Base-by-base conservation (phyloP, 148 eudicot genomes). In the Spergularia bocconei region DNA sequence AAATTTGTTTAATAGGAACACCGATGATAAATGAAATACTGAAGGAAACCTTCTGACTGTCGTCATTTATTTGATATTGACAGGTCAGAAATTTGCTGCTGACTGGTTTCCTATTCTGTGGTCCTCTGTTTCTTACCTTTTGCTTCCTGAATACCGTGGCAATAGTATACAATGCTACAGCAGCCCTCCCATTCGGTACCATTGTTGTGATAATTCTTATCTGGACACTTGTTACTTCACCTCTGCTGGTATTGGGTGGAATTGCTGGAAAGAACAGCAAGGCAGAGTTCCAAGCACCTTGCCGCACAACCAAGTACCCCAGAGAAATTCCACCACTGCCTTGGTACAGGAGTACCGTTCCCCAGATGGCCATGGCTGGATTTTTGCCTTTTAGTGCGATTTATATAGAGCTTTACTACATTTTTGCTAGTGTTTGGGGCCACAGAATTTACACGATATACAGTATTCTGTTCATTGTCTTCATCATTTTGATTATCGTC, bases 331-430 rank as follows among this genome's bases (percentile, higher is more conserved):
- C 81, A 5, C 52, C 77, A 2, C 36, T 81, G 23, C 84, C 81
- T 6, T 81, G 84, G 81, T 81, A 81, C 75, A 60, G 84, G 4
- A 71, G 71, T 55, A 63, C 84, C 51, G 62, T 77, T 63, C 84
- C 84, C 39, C 84, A 81, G 56, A 81, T 81, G 84, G 84, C 84
- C n/a, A 81, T 81, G 84, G 81, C 84, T 55, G 84, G 84, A 20
- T 77, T 81, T 73, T 69, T 81, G 72, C 84, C 84, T 44, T 81
- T 81, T 55, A 81, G 84, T 69, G 84, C 84, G 2, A 81, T 81
- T 41, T 77, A 77, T 38, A 74, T 81, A 11, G 84, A 81, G 70
- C 81, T 81, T 51, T 81, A 81, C 81, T 81, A 81, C 75, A 81
- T 77, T 41, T 81, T 81, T 63, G 84, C 81, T 16, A 81, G 84